These are phyloP conservation scores for Sclerotinia trifoliorum DNA, from an alignment of 2,329 filamentous ascomycete genomes.

Conservation along the genomic window DNA sequence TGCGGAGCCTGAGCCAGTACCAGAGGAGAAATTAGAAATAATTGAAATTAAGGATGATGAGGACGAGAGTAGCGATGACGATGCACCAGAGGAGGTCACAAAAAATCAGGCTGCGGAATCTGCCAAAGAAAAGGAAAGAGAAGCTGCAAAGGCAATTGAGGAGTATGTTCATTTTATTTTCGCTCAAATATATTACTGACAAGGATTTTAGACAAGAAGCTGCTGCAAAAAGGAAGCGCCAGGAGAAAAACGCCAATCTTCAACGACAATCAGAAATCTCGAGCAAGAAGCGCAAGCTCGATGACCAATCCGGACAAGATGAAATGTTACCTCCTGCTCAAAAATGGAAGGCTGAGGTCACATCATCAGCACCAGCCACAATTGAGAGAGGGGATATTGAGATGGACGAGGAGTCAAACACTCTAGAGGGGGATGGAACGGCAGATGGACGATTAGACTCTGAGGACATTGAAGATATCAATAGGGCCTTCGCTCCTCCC, in stretches of 20 bases:
- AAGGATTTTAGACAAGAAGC: slow-evolving; percentile 31
- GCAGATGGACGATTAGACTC: slow-evolving; percentile 18
- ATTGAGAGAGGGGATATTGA: slow-evolving; percentile 4
- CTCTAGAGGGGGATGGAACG: slow-evolving; percentile 17
- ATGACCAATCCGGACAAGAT: slow-evolving; percentile 17
- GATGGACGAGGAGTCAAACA: slow-evolving; percentile 19
- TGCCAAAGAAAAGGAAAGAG: slow-evolving; percentile 28
- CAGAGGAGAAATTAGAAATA: background rate
- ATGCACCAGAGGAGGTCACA: slow-evolving; percentile 38
- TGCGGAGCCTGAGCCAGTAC: slow-evolving; percentile 28
- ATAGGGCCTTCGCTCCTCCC: slow-evolving; percentile 5
- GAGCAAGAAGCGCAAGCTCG: slow-evolving; percentile 34
- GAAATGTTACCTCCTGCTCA: slow-evolving; percentile 17
- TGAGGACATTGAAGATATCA: slow-evolving; percentile 15
- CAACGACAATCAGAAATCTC: slow-evolving; percentile 33
- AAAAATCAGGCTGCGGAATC: slow-evolving; percentile 32
- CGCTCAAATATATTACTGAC: slow-evolving; percentile 18
- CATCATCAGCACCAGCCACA: background rate
- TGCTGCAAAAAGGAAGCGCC: slow-evolving; percentile 36
- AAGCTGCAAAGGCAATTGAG: slow-evolving; percentile 36
- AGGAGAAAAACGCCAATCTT: slow-evolving; percentile 33
- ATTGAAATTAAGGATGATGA: slow-evolving; percentile 16
- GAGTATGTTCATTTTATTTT: slow-evolving; percentile 28
- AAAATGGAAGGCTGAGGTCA: slow-evolving; percentile 15
- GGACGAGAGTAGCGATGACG: slow-evolving; percentile 36